Conservation (phyloP, 768 basidiomycete genomes). For the Candolleomyces aberdarensis region DNA sequence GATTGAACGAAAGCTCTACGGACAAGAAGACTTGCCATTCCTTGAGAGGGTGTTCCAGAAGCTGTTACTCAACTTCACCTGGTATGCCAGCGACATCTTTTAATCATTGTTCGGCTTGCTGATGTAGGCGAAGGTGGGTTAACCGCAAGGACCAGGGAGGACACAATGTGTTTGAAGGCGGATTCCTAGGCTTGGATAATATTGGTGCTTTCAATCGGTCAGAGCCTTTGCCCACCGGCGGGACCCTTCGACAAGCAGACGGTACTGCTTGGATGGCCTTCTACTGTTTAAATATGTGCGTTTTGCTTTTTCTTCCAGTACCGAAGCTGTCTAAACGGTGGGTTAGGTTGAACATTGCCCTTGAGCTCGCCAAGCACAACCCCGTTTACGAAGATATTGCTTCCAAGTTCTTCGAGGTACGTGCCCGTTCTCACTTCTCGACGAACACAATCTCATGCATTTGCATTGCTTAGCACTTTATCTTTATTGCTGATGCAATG, state of each 20-base stretch:
- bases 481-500: conserved; percentile 99
- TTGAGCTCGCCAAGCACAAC: conserved; percentile 97
- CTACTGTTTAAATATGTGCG: conserved; percentile 93
- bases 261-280: conserved; percentile 99
- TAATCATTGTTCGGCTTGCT: neutral
- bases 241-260: conserved; percentile 91
- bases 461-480: conserved; percentile 68
- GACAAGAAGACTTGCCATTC: conserved; percentile 86
- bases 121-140: conserved; percentile 70
- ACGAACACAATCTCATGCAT: neutral
- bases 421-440: conserved; percentile 4
- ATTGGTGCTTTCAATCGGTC: conserved; percentile 98
- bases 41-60: conserved; percentile 99
- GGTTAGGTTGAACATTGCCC: conserved; percentile 88
- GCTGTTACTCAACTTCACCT: conserved; percentile 93
- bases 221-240: conserved; percentile 94
- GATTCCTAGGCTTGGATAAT: conserved; percentile 97
- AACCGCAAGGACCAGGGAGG: conserved; percentile 96
- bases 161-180: conserved; percentile 96
- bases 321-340: conserved; percentile 1
- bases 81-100: conserved; percentile 42
- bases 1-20: conserved; percentile 94
- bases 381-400: conserved; percentile 98
- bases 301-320: neutral
- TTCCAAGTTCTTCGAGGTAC: conserved; percentile 92